Conservation (phyloP, 129 eudicot genomes). For the Sambucus nigra region DNA sequence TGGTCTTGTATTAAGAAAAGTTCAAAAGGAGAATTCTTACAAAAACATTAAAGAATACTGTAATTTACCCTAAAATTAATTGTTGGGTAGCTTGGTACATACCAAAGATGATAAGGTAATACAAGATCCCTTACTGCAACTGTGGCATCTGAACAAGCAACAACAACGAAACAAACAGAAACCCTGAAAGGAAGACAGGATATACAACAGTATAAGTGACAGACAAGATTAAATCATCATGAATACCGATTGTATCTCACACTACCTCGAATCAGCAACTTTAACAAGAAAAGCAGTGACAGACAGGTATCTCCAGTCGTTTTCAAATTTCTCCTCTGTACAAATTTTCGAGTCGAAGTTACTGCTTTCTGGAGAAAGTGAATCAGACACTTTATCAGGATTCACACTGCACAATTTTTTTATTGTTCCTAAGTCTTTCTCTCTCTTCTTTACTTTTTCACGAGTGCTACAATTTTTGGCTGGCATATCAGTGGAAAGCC, state of each 20-base stretch:
- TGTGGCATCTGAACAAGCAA: conserved; percentile 89
- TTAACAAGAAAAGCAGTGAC: conserved; percentile 91
- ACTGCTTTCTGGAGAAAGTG: conserved; percentile 13
- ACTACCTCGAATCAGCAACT: conserved; percentile 56
- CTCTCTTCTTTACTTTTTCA: conserved; percentile 21
- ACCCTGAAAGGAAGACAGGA: conserved; percentile 42
- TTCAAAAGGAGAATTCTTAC: too few species aligned
- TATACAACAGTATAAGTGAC: conserved; percentile 1
- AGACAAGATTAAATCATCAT: conserved; percentile 2
- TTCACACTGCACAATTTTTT: conserved; percentile 5
- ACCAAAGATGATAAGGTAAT: conserved; percentile 87
- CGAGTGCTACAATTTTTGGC: conserved; percentile 28
- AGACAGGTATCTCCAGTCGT: conserved; percentile 95
- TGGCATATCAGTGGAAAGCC: conserved; percentile 97
- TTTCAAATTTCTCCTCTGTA: conserved; percentile 49
- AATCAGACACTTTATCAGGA: conserved; percentile 15
- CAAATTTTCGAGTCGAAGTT: conserved; percentile 7
- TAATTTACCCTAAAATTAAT: too few species aligned
- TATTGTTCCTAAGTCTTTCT: conserved; percentile 17
- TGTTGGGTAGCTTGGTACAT: conserved; percentile 14
- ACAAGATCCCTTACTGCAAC: conserved; percentile 77
- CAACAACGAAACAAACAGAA: conserved; percentile 73
- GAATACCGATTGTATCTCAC: conserved; percentile 6
- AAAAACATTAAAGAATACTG: too few species aligned
- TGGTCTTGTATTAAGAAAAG: too few species aligned